These are phyloP conservation scores for Favolaschia claudopus DNA, from an alignment of 768 basidiomycete genomes.

Conservation along the genomic window DNA sequence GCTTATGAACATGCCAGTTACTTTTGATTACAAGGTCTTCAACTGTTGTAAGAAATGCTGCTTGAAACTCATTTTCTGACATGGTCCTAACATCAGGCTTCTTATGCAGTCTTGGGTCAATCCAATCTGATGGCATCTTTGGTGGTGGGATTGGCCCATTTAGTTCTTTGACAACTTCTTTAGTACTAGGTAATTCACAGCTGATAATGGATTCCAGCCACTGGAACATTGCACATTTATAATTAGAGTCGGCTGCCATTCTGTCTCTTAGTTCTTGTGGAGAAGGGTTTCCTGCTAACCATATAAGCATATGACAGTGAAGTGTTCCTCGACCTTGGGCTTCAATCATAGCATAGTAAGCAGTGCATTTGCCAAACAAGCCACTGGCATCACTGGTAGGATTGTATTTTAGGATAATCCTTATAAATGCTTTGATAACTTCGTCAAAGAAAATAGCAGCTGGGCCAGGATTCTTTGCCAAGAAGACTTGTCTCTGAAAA, in stretches of 20 bases:
- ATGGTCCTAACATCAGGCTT: too few relatives aligned
- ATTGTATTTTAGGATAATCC: too few relatives aligned
- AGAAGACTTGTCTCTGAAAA: not conserved
- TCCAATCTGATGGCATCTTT: too few relatives aligned
- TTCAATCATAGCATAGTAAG: not conserved
- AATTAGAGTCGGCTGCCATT: too few relatives aligned
- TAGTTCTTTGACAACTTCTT: too few relatives aligned
- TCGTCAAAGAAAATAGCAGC: too few relatives aligned
- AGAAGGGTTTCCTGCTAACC: not conserved
- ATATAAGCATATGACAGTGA: not conserved
- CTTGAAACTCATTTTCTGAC: not conserved
- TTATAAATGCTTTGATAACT: too few relatives aligned
- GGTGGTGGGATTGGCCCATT: not conserved
- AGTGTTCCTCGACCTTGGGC: not conserved
- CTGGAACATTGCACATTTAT: too few relatives aligned
- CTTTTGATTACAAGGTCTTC: not conserved
- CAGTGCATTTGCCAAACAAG: not conserved
- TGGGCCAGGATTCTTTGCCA: too few relatives aligned
- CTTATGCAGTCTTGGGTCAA: too few relatives aligned
- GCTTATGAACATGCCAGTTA: slow-evolving; percentile 13
- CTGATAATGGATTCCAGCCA: not conserved
- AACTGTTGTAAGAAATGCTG: slow-evolving; percentile 8
- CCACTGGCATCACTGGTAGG: not conserved
- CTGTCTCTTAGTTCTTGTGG: too few relatives aligned
- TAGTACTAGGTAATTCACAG: not conserved